phyloP scores from a whole-genome alignment of 1,139 yeast genomes.

The Candida glucosophila region DNA sequence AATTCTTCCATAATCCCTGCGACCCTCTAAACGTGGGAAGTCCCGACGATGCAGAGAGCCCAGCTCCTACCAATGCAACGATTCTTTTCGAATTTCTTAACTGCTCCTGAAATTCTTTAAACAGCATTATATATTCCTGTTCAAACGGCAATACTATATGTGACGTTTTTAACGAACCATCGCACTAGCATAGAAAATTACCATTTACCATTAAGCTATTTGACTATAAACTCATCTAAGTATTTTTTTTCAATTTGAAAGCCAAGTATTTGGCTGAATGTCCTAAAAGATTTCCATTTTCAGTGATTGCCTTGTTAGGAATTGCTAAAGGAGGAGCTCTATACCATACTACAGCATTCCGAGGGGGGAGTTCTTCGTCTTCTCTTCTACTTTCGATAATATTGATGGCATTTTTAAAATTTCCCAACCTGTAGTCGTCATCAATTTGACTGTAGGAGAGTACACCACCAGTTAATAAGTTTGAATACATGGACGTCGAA shows the following conservation, averaged over 20 bases:
- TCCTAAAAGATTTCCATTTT: conserved; percentile 34
- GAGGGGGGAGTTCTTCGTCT: conserved; percentile 12
- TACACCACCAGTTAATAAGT: conserved; percentile 32
- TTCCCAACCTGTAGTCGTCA: conserved; percentile 9
- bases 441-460: conserved; percentile 28
- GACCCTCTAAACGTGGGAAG: conserved; percentile 65
- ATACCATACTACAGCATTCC: conserved; percentile 69
- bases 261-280: conserved; percentile 66
- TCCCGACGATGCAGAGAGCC: conserved; percentile 72
- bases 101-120: conserved; percentile 49
- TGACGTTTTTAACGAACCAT: no score
- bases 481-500: conserved; percentile 28
- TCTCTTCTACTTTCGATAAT: conserved; percentile 16
- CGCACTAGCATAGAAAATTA: no score
- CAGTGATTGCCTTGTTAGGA: conserved; percentile 37
- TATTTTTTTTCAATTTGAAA: conserved; percentile 37
- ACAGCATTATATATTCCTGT: no score
- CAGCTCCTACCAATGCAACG: conserved; percentile 79
- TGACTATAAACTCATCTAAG: no score
- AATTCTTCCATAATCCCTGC: conserved; percentile 72
- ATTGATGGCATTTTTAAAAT: conserved; percentile 14
- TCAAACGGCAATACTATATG: no score
- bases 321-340: conserved; percentile 67
- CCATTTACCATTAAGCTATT: no score
- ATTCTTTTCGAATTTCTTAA: conserved; percentile 45